Conservation (phyloP, 805 yeast genomes). For the Lipomyces orientalis region DNA sequence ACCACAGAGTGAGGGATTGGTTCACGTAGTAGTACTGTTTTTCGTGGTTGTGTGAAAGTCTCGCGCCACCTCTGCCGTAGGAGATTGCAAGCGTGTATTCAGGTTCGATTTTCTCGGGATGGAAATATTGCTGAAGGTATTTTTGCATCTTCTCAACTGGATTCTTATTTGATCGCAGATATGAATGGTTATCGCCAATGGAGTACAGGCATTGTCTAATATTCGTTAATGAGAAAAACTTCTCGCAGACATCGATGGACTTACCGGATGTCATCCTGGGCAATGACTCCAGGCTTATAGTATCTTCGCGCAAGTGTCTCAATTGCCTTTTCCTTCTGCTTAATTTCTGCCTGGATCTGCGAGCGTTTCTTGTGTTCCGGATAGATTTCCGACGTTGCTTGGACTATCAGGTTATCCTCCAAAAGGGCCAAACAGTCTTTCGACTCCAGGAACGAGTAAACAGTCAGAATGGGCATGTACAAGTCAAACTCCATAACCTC, state of each 20-base stretch:
- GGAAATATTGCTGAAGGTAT: constrained; percentile 56
- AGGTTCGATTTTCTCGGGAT: constrained; percentile 48
- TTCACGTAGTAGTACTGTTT: constrained; percentile 76
- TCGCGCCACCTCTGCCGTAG: constrained; percentile 69
- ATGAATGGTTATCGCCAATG: constrained; percentile 78
- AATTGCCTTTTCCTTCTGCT: constrained; percentile 70
- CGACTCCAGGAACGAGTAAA: constrained; percentile 54
- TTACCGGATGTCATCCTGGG: constrained; percentile 64
- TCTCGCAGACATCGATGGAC: not conserved
- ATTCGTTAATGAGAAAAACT: not conserved
- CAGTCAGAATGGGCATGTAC: constrained; percentile 73
- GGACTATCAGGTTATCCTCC: constrained; percentile 61
- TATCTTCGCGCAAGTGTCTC: constrained; percentile 62
- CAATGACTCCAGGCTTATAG: constrained; percentile 47
- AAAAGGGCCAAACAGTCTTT: constrained; percentile 52
- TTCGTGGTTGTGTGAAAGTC: constrained; percentile 73
- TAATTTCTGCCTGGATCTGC: constrained; percentile 63
- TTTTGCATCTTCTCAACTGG: constrained; percentile 70
- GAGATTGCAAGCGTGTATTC: constrained; percentile 52
- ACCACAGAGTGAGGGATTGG: constrained; percentile 78
- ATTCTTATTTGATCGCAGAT: constrained; percentile 67
- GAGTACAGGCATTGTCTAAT: constrained; percentile 66
- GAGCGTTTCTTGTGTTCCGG: constrained; percentile 62
- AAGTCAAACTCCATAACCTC: constrained; percentile 77
- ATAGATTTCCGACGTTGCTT: constrained; percentile 71